Conservation (phyloP, 331 rosid genomes). For the Pyrus hybrid region DNA sequence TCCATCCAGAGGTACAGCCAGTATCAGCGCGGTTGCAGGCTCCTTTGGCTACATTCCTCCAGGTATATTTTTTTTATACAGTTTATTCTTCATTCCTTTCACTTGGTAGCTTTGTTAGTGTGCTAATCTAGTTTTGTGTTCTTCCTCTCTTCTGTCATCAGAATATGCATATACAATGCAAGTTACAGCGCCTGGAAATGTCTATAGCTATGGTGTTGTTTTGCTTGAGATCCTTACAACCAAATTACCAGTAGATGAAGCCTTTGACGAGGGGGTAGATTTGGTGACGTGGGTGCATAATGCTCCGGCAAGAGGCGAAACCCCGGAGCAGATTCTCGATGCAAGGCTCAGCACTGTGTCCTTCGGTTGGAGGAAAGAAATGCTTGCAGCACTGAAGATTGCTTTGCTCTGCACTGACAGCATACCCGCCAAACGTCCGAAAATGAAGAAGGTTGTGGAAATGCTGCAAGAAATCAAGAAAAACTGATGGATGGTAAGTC, state of each 20-base stretch:
- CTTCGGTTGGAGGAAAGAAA: constrained; percentile 95
- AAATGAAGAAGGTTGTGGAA: constrained; percentile 92
- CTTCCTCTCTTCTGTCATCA: constrained; percentile 33
- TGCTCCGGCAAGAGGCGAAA: constrained; percentile 90
- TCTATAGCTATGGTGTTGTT: constrained; percentile 91
- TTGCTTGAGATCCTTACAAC: constrained; percentile 91
- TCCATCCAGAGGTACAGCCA: constrained; percentile 92
- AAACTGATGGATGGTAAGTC: constrained; percentile 20
- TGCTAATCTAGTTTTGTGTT: background rate
- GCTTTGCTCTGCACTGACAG: constrained; percentile 91
- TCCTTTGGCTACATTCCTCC: constrained; percentile 99
- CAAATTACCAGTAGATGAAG: constrained; percentile 85
- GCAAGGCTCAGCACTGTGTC: constrained; percentile 91
- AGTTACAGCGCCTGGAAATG: constrained; percentile 97
- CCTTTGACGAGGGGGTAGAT: constrained; percentile 86
- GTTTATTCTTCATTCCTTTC: background rate
- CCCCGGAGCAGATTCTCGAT: constrained; percentile 98
- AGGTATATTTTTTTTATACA: constrained; percentile 32
- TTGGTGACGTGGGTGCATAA: constrained; percentile 96
- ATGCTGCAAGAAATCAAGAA: constrained; percentile 83
- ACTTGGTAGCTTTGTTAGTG: background rate
- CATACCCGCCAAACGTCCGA: constrained; percentile 91
- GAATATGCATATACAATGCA: constrained; percentile 99
- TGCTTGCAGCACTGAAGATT: constrained; percentile 93
- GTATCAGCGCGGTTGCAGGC: constrained; percentile 99